A percentile compares a stretch with the other conserved stretches of the same genome.
Conservation (phyloP, 768 basidiomycete species). For the Suillus subluteus region DNA sequence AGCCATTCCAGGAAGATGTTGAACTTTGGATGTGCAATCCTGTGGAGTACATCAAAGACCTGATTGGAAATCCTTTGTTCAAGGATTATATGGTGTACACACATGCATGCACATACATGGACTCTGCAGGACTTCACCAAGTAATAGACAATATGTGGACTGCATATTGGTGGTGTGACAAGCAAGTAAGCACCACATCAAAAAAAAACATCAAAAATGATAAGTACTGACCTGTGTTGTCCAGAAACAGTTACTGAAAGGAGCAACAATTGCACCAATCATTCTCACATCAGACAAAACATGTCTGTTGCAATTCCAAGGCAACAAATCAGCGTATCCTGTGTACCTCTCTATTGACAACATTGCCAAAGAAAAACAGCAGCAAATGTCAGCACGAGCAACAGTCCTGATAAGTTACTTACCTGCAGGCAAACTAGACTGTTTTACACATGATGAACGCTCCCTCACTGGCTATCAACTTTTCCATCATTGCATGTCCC, state of each 20-base stretch:
- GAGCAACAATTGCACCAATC: conserved; percentile 20
- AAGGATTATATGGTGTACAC: conserved; percentile 11
- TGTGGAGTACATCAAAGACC: conserved; percentile 20
- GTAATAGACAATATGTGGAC: conserved; percentile 28
- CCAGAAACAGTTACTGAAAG: conserved; percentile 12
- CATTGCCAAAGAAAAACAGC: conserved; percentile 20
- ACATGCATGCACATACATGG: conserved; percentile 13
- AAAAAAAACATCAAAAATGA: not conserved
- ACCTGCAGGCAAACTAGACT: conserved; percentile 11
- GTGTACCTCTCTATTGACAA: conserved; percentile 32
- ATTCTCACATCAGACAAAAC: conserved; percentile 46
- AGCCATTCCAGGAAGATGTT: conserved; percentile 17
- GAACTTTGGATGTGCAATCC: conserved; percentile 35
- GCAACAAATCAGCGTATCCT: conserved; percentile 33
- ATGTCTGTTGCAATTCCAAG: conserved; percentile 39
- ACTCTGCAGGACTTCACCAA: conserved; percentile 8
- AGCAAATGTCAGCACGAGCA: conserved; percentile 15
- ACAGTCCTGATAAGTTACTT: conserved; percentile 12
- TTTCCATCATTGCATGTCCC: conserved; percentile 25
- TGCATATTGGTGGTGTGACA: conserved; percentile 28
- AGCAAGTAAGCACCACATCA: conserved; percentile 17
- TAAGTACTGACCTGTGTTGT: not conserved
- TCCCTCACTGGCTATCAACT: conserved; percentile 21
- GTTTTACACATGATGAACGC: not conserved
- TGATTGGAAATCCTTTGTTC: conserved; percentile 33